Percentiles rank a stretch among this genome's conserved stretches.
phyloP scores from a whole-genome alignment of 208 protist genomes.

The Balamuthia mandrillaris region DNA sequence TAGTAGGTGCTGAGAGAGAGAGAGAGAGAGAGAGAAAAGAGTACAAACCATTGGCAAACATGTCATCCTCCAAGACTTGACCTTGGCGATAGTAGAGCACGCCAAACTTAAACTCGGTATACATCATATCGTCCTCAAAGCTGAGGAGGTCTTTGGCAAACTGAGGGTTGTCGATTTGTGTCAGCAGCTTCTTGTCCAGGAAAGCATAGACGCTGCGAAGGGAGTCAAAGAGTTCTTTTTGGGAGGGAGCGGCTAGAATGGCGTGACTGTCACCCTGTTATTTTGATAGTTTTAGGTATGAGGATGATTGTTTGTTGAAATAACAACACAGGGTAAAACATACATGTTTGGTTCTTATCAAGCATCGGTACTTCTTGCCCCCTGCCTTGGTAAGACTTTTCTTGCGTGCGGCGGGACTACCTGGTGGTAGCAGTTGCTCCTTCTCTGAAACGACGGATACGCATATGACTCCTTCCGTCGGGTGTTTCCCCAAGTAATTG shows the following conservation, averaged over 20 bases:
- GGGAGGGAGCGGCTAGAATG: not conserved
- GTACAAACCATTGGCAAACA: constrained; percentile 61
- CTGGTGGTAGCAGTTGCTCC: too few species aligned
- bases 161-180: not conserved
- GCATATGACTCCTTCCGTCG: too few species aligned
- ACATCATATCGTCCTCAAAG: constrained; percentile 7
- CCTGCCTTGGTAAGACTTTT: not conserved
- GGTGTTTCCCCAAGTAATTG: too few species aligned
- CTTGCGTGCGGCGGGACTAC: not conserved
- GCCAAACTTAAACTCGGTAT: constrained; percentile 59
- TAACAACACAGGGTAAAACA: too few species aligned
- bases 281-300: too few species aligned
- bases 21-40: too few species aligned
- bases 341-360: not conserved
- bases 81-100: constrained; percentile 49
- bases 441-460: too few species aligned
- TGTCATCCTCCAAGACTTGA: constrained; percentile 46
- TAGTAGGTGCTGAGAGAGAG: too few species aligned
- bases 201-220: not conserved
- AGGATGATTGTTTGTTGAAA: too few species aligned
- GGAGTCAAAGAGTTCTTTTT: constrained; percentile 15
- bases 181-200: not conserved
- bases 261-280: not conserved
- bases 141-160: constrained; percentile 1
- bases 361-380: constrained; percentile 13